A percentile compares a stretch with the other conserved stretches of the same genome.
Evolutionary conservation across 2,329 filamentous ascomycete species (phyloP).

Genomic region (Cladosporium sp.): DNA sequence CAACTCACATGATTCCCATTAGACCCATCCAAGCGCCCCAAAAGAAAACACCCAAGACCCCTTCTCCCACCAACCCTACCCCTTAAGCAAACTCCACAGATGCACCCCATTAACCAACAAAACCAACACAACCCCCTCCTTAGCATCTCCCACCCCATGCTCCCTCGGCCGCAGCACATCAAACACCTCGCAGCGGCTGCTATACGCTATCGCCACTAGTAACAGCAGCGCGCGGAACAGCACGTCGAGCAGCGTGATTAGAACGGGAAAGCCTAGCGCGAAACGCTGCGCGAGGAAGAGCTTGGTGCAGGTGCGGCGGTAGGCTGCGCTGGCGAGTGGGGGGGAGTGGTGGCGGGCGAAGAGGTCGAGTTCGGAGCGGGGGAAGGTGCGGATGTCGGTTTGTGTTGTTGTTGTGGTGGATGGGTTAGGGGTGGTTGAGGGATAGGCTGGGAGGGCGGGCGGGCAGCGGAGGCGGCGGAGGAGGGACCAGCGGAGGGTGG

Average conservation of each 20-base stretch:
- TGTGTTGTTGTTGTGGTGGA: constrained; percentile 8
- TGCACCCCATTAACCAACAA: constrained; percentile 32
- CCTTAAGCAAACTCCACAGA: constrained; percentile 34
- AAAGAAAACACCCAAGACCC: too few species aligned
- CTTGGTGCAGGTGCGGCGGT: constrained; percentile 41
- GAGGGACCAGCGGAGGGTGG: constrained; percentile 39
- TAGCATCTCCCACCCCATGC: constrained; percentile 24
- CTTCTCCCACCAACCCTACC: constrained; percentile 24
- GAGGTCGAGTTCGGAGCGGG: constrained; percentile 42
- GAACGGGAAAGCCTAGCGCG: constrained; percentile 38
- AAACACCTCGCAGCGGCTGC: constrained; percentile 23
- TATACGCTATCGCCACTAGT: constrained; percentile 28
- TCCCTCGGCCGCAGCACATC: constrained; percentile 31
- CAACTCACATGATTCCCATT: background rate
- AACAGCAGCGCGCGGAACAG: constrained; percentile 29
- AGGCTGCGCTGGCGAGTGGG: constrained; percentile 31
- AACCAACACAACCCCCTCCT: constrained; percentile 22
- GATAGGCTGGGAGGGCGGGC: constrained; percentile 42
- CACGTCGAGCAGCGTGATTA: constrained; percentile 34
- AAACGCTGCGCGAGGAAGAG: constrained; percentile 46
- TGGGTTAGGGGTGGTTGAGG: constrained; percentile 25
- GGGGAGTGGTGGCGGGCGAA: constrained; percentile 33
- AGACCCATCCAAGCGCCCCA: background rate
- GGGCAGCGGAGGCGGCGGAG: constrained; percentile 43
- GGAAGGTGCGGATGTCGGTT: constrained; percentile 40